Evolutionary conservation across 106 monocot species (phyloP).

Genomic region (Dendrobium huoshanense): DNA sequence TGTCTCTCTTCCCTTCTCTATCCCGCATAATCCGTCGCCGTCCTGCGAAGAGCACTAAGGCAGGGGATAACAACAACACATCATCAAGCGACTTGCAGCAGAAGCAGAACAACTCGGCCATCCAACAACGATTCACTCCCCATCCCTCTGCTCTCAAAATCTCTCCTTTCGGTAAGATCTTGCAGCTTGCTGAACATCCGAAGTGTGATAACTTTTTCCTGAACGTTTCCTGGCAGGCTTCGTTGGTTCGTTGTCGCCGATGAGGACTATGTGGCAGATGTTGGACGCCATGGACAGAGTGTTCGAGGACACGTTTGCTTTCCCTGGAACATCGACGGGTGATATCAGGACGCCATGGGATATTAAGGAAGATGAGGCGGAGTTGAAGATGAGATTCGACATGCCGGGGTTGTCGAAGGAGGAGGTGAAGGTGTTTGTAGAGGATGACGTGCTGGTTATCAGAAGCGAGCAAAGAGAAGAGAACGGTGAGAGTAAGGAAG

Average conservation of each 20-base stretch:
- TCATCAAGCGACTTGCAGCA: background rate
- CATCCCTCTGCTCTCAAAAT: background rate
- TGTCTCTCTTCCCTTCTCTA: background rate
- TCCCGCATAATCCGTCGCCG: background rate
- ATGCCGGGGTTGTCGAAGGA: constrained; percentile 77
- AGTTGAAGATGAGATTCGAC: constrained; percentile 79
- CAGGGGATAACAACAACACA: background rate
- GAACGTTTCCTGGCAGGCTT: constrained; percentile 25
- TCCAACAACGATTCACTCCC: background rate
- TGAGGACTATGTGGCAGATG: constrained; percentile 87
- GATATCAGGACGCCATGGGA: constrained; percentile 64
- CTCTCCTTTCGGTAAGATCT: background rate
- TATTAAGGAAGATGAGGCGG: constrained; percentile 59
- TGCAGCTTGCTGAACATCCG: background rate
- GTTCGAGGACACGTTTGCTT: constrained; percentile 47
- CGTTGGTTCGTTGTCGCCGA: constrained; percentile 65
- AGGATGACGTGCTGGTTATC: constrained; percentile 71
- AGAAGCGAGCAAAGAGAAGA: constrained; percentile 30
- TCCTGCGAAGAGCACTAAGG: background rate
- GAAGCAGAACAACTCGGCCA: background rate
- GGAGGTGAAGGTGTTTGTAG: constrained; percentile 67
- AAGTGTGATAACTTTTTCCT: too few species aligned
- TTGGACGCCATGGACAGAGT: constrained; percentile 67
- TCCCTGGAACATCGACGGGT: constrained; percentile 15
- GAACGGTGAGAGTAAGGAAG: constrained; percentile 15